A percentile compares a stretch with the other conserved stretches of the same genome.
Evolutionary conservation across 352 stramenopile species (phyloP).

Genomic region (Globisporangium heterothallicum): DNA sequence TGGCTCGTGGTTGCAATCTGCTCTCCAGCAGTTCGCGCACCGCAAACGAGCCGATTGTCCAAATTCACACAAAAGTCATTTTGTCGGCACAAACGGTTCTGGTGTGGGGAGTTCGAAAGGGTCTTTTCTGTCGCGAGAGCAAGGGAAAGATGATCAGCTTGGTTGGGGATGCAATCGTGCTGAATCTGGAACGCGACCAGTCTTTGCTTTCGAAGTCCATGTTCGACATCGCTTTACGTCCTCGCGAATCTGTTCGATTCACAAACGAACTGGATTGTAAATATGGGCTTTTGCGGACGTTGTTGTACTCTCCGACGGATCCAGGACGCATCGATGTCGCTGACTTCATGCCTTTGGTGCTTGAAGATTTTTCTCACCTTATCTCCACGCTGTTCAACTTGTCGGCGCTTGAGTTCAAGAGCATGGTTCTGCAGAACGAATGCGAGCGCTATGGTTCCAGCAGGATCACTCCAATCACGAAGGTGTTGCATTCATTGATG

Average conservation of each 20-base stretch:
- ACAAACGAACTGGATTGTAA: constrained; percentile 24
- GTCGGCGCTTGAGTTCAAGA: constrained; percentile 27
- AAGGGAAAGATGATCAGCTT: constrained; percentile 7
- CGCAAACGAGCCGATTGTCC: not conserved
- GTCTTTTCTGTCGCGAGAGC: constrained; percentile 23
- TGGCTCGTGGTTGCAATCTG: constrained; percentile 9
- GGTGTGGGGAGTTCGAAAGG: constrained; percentile 34
- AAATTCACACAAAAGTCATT: constrained; percentile 19
- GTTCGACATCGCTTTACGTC: constrained; percentile 6
- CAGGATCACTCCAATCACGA: constrained; percentile 25
- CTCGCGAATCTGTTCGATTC: constrained; percentile 12
- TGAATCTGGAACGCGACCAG: not conserved
- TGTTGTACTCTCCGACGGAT: constrained; percentile 31
- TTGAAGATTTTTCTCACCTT: constrained; percentile 24
- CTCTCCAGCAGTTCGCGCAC: not conserved
- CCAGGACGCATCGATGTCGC: constrained; percentile 29
- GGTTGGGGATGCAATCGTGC: constrained; percentile 4
- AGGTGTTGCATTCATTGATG: constrained; percentile 37
- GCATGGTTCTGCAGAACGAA: not conserved
- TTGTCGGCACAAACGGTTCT: constrained; percentile 29
- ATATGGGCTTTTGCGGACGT: constrained; percentile 21
- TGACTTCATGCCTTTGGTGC: constrained; percentile 30
- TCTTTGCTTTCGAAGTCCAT: not conserved
- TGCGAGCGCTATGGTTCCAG: not conserved
- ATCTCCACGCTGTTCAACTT: constrained; percentile 26